These are phyloP conservation scores for Phytopythium vexans DNA, from an alignment of 352 stramenopile genomes.

Conservation along the genomic window DNA sequence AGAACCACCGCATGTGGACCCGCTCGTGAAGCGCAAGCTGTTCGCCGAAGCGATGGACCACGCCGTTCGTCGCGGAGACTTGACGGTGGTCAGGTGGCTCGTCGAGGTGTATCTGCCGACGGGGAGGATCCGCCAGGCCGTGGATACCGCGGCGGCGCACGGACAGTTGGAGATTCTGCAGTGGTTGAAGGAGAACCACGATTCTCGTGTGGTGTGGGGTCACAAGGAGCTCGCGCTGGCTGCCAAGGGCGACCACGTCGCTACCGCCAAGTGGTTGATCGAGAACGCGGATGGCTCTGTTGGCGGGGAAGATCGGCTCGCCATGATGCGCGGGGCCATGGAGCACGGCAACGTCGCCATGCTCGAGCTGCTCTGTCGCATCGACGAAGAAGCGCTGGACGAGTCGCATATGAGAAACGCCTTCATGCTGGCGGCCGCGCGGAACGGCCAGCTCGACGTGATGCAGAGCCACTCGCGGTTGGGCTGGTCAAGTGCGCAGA, in stretches of 20 bases:
- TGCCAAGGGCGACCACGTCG: slow-evolving; percentile 2
- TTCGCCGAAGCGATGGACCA: slow-evolving; percentile 2
- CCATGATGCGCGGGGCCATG: no score
- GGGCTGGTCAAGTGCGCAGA: no score
- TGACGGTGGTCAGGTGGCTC: slow-evolving; percentile 3
- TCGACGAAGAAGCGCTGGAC: no score
- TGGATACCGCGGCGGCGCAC: slow-evolving; percentile 21
- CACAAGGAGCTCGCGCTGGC: slow-evolving; percentile 7
- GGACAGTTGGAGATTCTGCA: slow-evolving; percentile 18
- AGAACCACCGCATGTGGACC: background rate
- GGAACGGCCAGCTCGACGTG: background rate
- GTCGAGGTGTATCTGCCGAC: slow-evolving; percentile 7
- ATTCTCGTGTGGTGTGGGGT: slow-evolving; percentile 8
- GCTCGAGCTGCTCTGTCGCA: no score
- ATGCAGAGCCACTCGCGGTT: no score
- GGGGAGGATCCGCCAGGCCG: slow-evolving; percentile 22
- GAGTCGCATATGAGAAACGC: slow-evolving; percentile 13
- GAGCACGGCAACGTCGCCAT: no score
- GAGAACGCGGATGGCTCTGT: background rate
- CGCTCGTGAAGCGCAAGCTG: slow-evolving; percentile 6
- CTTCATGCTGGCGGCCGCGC: slow-evolving; percentile 3
- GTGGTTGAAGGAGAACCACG: slow-evolving; percentile 19
- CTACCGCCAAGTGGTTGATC: slow-evolving; percentile 3
- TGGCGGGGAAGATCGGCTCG: background rate
- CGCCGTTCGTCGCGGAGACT: slow-evolving; percentile 3